Percentiles rank a stretch among this genome's conserved stretches.
phyloP scores from a whole-genome alignment of 2,329 filamentous ascomycete species.

The Neofusicoccum sp. region DNA sequence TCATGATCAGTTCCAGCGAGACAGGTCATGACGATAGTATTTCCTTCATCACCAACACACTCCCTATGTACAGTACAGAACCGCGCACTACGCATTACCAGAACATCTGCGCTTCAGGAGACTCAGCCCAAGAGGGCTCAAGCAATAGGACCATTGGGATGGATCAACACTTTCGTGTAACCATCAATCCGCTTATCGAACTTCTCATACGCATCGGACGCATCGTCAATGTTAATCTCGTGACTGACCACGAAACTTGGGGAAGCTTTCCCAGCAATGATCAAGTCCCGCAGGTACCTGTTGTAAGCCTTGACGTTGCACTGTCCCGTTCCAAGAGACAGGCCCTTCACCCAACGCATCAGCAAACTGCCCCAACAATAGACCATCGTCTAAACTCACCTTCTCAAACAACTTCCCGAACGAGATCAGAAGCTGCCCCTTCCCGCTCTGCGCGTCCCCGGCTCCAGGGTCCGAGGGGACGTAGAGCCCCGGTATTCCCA shows the following conservation, averaged over 20 bases:
- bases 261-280: slow-evolving; percentile 62
- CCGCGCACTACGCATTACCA: too few relatives aligned
- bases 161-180: slow-evolving; percentile 67
- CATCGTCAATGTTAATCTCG: slow-evolving; percentile 62
- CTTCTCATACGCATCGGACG: slow-evolving; percentile 61
- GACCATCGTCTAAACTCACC: slow-evolving; percentile 35
- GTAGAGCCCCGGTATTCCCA: slow-evolving; percentile 60
- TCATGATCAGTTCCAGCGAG: too few relatives aligned
- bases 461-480: slow-evolving; percentile 60
- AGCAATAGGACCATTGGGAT: slow-evolving; percentile 55
- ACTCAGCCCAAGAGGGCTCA: neutral
- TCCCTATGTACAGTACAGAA: too few relatives aligned
- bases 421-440: slow-evolving; percentile 62
- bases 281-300: slow-evolving; percentile 63
- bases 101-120: too few relatives aligned
- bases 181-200: slow-evolving; percentile 66
- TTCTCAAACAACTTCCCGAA: slow-evolving; percentile 70
- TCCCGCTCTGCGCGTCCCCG: slow-evolving; percentile 58
- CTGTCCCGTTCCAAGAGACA: slow-evolving; percentile 61
- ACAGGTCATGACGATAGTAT: too few relatives aligned
- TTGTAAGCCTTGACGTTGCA: slow-evolving; percentile 70
- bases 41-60: too few relatives aligned
- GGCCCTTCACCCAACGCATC: slow-evolving; percentile 43
- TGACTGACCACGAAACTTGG: slow-evolving; percentile 67
- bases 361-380: neutral